Base-by-base conservation (phyloP, 345 rosid species). In the Hibiscus trionum region DNA sequence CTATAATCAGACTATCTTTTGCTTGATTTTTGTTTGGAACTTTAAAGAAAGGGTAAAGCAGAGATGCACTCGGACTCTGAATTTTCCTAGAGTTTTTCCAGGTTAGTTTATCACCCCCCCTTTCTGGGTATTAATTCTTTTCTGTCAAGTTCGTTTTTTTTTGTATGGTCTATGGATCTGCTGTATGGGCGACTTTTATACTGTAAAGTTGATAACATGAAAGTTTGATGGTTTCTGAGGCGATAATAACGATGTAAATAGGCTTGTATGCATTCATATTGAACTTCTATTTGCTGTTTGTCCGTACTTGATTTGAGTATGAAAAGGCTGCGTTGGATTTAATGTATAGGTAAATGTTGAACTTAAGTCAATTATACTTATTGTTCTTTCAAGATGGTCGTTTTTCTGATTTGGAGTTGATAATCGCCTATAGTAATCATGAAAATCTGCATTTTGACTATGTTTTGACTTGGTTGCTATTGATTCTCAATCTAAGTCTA, bases 21-120 rank as follows among this genome's bases (percentile, higher is more conserved):
- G 37, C 7, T 55, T 60, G 8, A 68, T 59, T 76, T 59, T 0
- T 37, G 27, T 39, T 19, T 57, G 69, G 67, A 47, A 53, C 76
- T 80, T 4, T 15, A 24, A 73, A 44, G 70, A 35, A 31, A 62
- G 42, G 46, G n/a, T 49, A 58, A 35, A 50, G 14, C 37, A 17
- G 72, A 62, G 56, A 61, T 55, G 77, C 81, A 76, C 89, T 61
- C 75, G 33, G 75, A 75, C 86, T 67, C 75, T 80, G 73, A 76
- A 59, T 85, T 72, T 74, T 14, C 74, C 66, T 77, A 73, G 71
- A 33, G 59, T 76, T 47, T 65, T 82, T 56, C 77, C 90, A 58
- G 93, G 96, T 90, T 62, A 77, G 76, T 53, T 71, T 62, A 72
- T 42, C 16, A 26, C 73, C 17, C 2, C 31, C 29, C 61, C 7